Evolutionary conservation across 345 rosid genomes (phyloP).

Genomic region (Lepidium aucheri): DNA sequence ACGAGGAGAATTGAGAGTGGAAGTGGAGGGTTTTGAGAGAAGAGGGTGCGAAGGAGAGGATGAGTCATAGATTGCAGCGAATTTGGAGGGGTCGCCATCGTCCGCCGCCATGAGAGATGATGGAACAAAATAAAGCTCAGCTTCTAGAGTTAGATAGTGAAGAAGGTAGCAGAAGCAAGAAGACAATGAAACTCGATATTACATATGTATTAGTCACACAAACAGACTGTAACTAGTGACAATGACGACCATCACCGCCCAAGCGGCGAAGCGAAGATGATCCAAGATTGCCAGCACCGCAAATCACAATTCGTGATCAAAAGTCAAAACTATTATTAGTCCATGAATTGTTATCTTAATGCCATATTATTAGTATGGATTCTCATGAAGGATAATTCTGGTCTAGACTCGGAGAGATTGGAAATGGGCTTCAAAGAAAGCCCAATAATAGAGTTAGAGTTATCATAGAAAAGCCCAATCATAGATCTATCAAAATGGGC

Average conservation of each 20-base stretch:
- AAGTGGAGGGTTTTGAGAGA: slow-evolving; percentile 47
- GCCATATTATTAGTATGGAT: neutral
- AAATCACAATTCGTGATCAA: neutral
- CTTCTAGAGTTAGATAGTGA: neutral
- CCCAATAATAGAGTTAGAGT: neutral
- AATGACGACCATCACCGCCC: slow-evolving; percentile 14
- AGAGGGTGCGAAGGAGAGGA: slow-evolving; percentile 60
- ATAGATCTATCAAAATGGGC: neutral
- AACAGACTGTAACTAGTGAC: neutral
- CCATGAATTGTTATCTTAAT: neutral
- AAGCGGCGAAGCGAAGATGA: slow-evolving; percentile 26
- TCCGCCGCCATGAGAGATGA: slow-evolving; percentile 61
- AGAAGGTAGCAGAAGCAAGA: neutral
- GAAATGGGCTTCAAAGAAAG: neutral
- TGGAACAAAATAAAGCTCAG: slow-evolving; percentile 26
- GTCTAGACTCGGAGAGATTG: too few species aligned
- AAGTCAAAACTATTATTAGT: neutral
- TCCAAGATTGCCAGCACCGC: slow-evolving; percentile 3
- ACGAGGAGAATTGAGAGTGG: slow-evolving; percentile 33
- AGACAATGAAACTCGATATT: neutral
- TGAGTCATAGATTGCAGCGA: slow-evolving; percentile 33
- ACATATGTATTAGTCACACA: neutral
- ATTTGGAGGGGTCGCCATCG: slow-evolving; percentile 42
- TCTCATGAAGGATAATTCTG: neutral
- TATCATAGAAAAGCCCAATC: too few species aligned